Conservation (phyloP, 2,329 filamentous ascomycete genomes). For the Calonectria henricotiae region DNA sequence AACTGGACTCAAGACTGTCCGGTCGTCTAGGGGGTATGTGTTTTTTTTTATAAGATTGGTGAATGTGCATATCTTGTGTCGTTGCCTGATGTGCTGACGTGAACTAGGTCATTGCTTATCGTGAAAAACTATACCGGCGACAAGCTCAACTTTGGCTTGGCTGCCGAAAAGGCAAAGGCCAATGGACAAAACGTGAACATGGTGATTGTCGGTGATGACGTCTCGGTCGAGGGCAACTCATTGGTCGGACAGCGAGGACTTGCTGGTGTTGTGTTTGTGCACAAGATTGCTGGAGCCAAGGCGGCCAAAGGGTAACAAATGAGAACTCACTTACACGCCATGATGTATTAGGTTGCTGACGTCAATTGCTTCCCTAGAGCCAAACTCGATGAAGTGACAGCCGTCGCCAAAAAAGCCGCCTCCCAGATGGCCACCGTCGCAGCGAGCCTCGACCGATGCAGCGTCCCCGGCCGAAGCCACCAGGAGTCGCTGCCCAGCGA, state of each 20-base stretch:
- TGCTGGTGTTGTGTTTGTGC: conserved; percentile 48
- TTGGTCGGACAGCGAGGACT: conserved; percentile 50
- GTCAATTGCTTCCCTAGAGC: conserved; percentile 29
- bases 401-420: conserved; percentile 42
- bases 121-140: conserved; percentile 53
- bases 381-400: conserved; percentile 43
- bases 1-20: conserved; percentile 44
- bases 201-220: conserved; percentile 50
- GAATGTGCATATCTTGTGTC: neutral
- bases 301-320: conserved; percentile 46
- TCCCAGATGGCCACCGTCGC: conserved; percentile 51
- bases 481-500: conserved; percentile 45
- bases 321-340: neutral
- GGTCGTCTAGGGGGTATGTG: conserved; percentile 44
- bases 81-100: conserved; percentile 15
- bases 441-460: conserved; percentile 49
- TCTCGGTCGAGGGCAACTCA: conserved; percentile 48
- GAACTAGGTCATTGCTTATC: conserved; percentile 45
- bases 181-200: conserved; percentile 47
- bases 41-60: neutral
- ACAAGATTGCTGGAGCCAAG: conserved; percentile 50
- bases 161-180: conserved; percentile 53
- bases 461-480: conserved; percentile 44
- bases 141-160: conserved; percentile 53
- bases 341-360: conserved; percentile 23